phyloP scores from a whole-genome alignment of 768 basidiomycete genomes.

The Panus rudis region DNA sequence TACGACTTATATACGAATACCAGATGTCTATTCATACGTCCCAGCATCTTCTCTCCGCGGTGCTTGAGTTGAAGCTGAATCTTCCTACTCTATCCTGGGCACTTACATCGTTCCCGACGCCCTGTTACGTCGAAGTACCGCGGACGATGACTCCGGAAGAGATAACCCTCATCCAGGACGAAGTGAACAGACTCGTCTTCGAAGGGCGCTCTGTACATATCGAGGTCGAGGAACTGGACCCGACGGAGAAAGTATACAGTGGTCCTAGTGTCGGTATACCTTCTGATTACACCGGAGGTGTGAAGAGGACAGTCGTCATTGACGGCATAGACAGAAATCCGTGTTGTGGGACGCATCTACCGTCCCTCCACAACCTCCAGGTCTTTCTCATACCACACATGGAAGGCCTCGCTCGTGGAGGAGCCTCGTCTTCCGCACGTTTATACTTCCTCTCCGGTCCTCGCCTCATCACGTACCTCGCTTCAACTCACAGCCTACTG shows the following conservation, averaged over 20 bases:
- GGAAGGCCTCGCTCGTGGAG: constrained; percentile 53
- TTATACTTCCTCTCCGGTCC: constrained; percentile 82
- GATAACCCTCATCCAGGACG: constrained; percentile 50
- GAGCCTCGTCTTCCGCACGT: constrained; percentile 54
- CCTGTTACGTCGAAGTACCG: constrained; percentile 73
- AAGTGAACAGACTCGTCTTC: constrained; percentile 61
- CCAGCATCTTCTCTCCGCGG: constrained; percentile 75
- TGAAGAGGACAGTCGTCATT: constrained; percentile 76
- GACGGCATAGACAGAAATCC: constrained; percentile 78
- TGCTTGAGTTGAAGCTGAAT: constrained; percentile 57
- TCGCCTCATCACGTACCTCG: constrained; percentile 59
- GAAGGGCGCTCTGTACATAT: constrained; percentile 63
- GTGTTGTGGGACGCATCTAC: constrained; percentile 84
- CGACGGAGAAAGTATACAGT: constrained; percentile 31
- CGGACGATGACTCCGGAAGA: constrained; percentile 60
- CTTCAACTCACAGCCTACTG: constrained; percentile 49
- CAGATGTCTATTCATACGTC: constrained; percentile 84
- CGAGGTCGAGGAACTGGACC: constrained; percentile 66
- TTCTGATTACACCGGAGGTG: constrained; percentile 66
- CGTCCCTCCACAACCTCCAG: constrained; percentile 66
- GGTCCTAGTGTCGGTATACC: constrained; percentile 55
- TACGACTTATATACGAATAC: neutral
- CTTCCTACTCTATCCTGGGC: constrained; percentile 79
- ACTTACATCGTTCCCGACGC: constrained; percentile 57
- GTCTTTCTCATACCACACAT: constrained; percentile 67